A percentile compares a stretch with the other conserved stretches of the same genome.
These are phyloP conservation scores for Eutypa lata DNA, from an alignment of 2,329 filamentous ascomycete species.

Conservation along the genomic window DNA sequence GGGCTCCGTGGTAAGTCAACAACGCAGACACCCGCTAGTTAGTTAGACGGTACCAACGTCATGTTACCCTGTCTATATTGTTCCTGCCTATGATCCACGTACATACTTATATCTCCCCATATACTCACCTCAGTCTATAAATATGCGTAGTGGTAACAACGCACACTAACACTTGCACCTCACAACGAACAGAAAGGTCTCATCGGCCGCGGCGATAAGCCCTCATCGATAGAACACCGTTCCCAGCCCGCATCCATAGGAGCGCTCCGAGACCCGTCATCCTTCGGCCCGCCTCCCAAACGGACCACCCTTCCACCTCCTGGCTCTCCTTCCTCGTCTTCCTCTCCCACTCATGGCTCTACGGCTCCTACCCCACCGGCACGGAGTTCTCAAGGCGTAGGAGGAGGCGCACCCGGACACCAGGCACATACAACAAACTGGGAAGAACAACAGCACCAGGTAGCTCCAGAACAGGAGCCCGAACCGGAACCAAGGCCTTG, in stretches of 20 bases:
- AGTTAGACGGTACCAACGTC: neutral
- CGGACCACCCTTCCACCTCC: slow-evolving; percentile 33
- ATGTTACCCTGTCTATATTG: neutral
- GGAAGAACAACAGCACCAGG: slow-evolving; percentile 29
- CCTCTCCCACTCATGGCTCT: slow-evolving; percentile 21
- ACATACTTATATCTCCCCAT: neutral
- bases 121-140: neutral
- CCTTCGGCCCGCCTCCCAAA: slow-evolving; percentile 79
- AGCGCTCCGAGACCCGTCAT: slow-evolving; percentile 69
- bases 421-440: slow-evolving; percentile 19
- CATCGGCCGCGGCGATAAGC: slow-evolving; percentile 36
- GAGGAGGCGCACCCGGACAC: no score
- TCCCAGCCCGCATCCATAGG: slow-evolving; percentile 59
- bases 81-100: slow-evolving; percentile 1
- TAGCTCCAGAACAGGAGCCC: slow-evolving; percentile 31
- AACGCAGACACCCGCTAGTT: neutral
- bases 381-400: slow-evolving; percentile 11
- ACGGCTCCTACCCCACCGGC: slow-evolving; percentile 38
- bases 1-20: slow-evolving; percentile 42
- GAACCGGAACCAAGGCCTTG: slow-evolving; percentile 59
- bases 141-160: neutral
- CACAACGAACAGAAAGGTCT: slow-evolving; percentile 44
- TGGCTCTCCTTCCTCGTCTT: slow-evolving; percentile 33
- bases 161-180: neutral
- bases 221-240: slow-evolving; percentile 24